Evolutionary conservation across 768 basidiomycete genomes (phyloP).

Genomic region (Paxillus involutus): DNA sequence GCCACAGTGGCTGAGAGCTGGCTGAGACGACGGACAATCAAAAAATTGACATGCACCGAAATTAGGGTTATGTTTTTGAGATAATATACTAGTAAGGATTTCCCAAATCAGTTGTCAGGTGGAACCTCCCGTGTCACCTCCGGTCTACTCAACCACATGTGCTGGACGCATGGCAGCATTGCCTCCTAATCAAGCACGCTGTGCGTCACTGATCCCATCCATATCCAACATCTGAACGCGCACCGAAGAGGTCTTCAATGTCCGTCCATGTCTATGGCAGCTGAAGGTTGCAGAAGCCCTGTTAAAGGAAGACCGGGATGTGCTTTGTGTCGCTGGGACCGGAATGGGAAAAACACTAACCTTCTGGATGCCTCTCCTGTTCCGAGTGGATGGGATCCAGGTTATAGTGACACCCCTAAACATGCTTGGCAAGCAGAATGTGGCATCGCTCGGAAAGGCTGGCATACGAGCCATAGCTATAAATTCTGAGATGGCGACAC

Average conservation of each 20-base stretch:
- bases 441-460: slow-evolving; percentile 1
- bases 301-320: slow-evolving; percentile 20
- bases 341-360: slow-evolving; percentile 33
- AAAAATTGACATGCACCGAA: neutral
- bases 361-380: slow-evolving; percentile 34
- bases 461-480: slow-evolving; percentile 19
- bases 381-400: slow-evolving; percentile 14
- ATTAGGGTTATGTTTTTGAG: slow-evolving; percentile 1
- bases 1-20: slow-evolving; percentile 1
- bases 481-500: slow-evolving; percentile 13
- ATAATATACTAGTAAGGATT: neutral
- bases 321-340: slow-evolving; percentile 26
- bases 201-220: neutral
- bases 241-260: neutral
- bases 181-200: too few relatives aligned
- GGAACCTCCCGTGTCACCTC: neutral
- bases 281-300: slow-evolving; percentile 14
- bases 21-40: neutral
- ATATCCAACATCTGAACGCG: neutral
- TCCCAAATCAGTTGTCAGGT: neutral
- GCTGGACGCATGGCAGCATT: too few relatives aligned
- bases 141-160: too few relatives aligned
- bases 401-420: slow-evolving; percentile 28
- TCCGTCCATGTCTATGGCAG: slow-evolving; percentile 23
- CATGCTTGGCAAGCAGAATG: slow-evolving; percentile 24